Base-by-base conservation (phyloP, 176 grass and related monocot species). In the Cocos nucifera region DNA sequence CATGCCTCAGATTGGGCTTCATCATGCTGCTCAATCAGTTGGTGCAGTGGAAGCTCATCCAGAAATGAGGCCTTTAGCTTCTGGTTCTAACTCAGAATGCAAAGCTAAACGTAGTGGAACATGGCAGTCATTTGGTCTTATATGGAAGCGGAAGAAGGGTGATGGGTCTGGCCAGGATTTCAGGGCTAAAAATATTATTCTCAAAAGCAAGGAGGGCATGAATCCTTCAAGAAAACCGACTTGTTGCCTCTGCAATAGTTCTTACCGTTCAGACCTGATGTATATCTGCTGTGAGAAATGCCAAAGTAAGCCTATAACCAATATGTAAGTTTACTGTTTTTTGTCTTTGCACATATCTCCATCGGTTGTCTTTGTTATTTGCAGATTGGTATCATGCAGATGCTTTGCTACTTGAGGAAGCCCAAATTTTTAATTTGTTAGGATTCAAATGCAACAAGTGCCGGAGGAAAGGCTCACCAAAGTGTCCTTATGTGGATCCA, bases 301-400 rank as follows among this genome's bases (percentile, higher is more conserved):
- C 84, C 18, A 32, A 71, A 80, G 93, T 98, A 92, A 83, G 81
- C 61, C 4, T 55, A 58, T 64, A 55, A 12, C 61, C 57, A 56
- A 63, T 75, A 35, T 44, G 75, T 27, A 56, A 62, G 28, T 63
- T 66, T 66, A 56, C 29, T 77, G 14, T 28, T 57, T 21, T 59
- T 48, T 64, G 57, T 30, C 28, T 5, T 30, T 30, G 28, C 61
- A 65, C 53, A 17, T 23, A 50, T 22, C 24, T 32, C 68, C 50
- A 50, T n/a, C 17, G 12, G 35, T 44, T 44, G 10, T 14, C 35
- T 30, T 71, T 54, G 81, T 51, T 20, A 59, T 62, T 53, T 78
- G 67, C 84, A 98, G 93, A 77, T 77, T 98, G 93, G 93, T 92
- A 85, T 68, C 93, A 98, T 88, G 93, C 73, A 48, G 93, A 92